Conservation (phyloP, 805 yeast species). For the Torulaspora delbrueckii region DNA sequence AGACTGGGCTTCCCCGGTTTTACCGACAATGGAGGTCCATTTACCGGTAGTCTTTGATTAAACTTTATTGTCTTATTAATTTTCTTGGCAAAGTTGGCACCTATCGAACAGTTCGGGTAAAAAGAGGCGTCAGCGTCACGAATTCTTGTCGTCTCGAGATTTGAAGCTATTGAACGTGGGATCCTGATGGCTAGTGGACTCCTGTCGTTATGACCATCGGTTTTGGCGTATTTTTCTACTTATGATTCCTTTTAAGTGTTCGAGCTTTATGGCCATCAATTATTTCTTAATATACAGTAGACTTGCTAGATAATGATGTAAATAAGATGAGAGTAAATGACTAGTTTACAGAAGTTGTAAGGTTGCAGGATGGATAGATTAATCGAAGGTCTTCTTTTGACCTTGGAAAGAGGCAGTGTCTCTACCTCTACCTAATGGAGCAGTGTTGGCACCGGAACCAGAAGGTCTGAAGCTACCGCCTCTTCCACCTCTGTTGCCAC, state of each 20-base stretch:
- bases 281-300: conserved; percentile 9
- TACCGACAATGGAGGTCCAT: background rate
- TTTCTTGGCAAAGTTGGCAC: conserved; percentile 15
- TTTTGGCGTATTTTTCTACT: too few species aligned
- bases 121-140: background rate
- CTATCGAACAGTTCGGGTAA: background rate
- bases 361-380: conserved; percentile 21
- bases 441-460: conserved; percentile 60
- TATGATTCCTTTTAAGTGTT: too few species aligned
- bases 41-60: background rate
- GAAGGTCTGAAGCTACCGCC: conserved; percentile 35
- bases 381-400: conserved; percentile 76
- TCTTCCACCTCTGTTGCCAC: conserved; percentile 38
- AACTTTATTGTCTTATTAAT: conserved; percentile 4
- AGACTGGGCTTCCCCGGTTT: background rate
- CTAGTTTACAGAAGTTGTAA: conserved; percentile 10
- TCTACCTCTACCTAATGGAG: conserved; percentile 44
- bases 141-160: background rate
- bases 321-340: conserved; percentile 2
- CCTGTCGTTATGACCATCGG: too few species aligned
- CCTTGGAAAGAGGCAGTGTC: conserved; percentile 69
- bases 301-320: conserved; percentile 7
- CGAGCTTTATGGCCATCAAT: conserved; percentile 1
- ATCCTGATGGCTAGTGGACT: too few species aligned
- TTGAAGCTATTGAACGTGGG: background rate